These are phyloP conservation scores for Corinectria fuckeliana DNA, from an alignment of 2,329 filamentous ascomycete species.

Conservation along the genomic window DNA sequence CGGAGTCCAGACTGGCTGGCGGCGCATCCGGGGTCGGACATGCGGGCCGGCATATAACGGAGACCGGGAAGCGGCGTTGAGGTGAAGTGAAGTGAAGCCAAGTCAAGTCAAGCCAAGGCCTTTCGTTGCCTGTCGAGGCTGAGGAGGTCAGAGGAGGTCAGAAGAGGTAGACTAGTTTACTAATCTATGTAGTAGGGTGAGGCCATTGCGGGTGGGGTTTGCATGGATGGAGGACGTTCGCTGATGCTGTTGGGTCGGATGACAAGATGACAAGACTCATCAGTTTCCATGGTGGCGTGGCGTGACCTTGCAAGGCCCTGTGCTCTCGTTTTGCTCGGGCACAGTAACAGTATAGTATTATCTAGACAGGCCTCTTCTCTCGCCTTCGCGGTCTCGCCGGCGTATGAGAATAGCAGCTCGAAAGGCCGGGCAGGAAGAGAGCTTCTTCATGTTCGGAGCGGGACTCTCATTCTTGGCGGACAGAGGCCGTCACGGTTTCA, in stretches of 20 bases:
- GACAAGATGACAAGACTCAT: slow-evolving; percentile 15
- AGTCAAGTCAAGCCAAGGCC: slow-evolving; percentile 2
- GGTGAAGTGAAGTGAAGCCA: too few relatives aligned
- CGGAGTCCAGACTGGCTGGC: background rate
- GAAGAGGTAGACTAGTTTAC: too few relatives aligned
- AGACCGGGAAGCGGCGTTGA: background rate
- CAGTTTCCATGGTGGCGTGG: slow-evolving; percentile 7
- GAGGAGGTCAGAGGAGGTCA: background rate
- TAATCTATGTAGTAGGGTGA: too few relatives aligned
- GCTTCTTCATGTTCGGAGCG: background rate
- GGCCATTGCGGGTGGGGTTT: slow-evolving; percentile 12
- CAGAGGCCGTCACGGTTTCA: slow-evolving; percentile 14
- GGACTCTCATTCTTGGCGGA: background rate
- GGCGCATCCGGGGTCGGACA: background rate
- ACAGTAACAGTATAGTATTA: background rate
- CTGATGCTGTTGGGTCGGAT: slow-evolving; percentile 10
- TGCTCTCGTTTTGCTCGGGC: background rate
- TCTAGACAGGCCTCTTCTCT: background rate
- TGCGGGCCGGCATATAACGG: background rate
- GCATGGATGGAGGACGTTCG: slow-evolving; percentile 8
- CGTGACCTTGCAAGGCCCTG: slow-evolving; percentile 5
- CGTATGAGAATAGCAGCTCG: background rate
- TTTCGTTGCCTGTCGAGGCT: background rate
- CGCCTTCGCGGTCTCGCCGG: background rate
- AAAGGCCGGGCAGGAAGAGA: background rate